Base-by-base conservation (phyloP, 768 basidiomycete genomes). In the Boletus vermiculosoides region DNA sequence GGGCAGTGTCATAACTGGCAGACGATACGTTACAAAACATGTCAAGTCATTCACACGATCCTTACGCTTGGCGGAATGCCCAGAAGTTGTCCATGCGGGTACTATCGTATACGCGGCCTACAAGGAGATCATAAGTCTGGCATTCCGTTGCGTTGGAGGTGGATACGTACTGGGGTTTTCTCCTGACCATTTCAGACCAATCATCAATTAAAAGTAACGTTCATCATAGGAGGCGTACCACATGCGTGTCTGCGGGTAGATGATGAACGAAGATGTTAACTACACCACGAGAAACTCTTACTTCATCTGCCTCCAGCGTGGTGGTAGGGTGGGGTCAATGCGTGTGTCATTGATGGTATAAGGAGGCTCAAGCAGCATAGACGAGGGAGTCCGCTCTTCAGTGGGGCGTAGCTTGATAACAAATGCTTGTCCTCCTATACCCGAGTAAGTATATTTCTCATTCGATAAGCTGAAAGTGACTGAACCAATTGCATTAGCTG, bases 351-450 rank as follows among this genome's bases (percentile, higher is more conserved):
- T 76, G 60, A 94, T 75, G 15, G 75, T 77, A 66, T 83, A 82
- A 1, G 92, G 92, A 40, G 92, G 89, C 45, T 97, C 94, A 37
- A 97, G 76, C 12, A 94, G 68, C 89, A 93, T 92, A 8, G 90
- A 88, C 5, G 83, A 80, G 2, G 91, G 80, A 0, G 91, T 88
- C 23, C 86, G 83, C 59, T 92, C 89, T 39, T 77, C 69, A 2
- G 92, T 92, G 66, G 82, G 84, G 20, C 95, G 83, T 25, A 92
- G 77, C 70, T 97, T 97, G 64, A 95, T 80, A 65, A 91, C 79
- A 66, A 92, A 94, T 0, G 93, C 90, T 68, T 95, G 91, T 5
- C 94, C 94, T 49, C 89, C 93, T 92, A 61, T 16, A 37, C 42
- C 15, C 52, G 25, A 53, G 54, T 58, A 34, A 62, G 46, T 42